These are phyloP conservation scores for Spathaspora girioi DNA, from an alignment of 805 yeast species.

Conservation along the genomic window DNA sequence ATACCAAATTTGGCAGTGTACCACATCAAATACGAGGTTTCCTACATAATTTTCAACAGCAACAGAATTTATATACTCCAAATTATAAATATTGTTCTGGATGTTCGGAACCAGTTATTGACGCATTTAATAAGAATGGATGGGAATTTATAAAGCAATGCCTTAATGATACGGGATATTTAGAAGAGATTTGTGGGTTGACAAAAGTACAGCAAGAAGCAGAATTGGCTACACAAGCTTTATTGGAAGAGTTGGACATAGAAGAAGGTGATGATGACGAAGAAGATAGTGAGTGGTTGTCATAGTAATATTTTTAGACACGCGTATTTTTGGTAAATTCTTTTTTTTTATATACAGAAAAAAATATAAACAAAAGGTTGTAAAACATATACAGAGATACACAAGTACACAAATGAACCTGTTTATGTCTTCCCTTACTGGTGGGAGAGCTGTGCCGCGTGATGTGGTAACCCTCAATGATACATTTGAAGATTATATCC, in stretches of 20 bases:
- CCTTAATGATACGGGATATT: slow-evolving; percentile 57
- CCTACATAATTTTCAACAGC: slow-evolving; percentile 54
- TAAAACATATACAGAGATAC: background rate
- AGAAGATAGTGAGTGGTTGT: slow-evolving; percentile 4
- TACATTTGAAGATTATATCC: background rate
- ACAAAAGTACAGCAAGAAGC: slow-evolving; percentile 68
- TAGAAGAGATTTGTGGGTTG: slow-evolving; percentile 80
- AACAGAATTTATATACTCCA: slow-evolving; percentile 64
- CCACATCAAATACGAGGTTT: slow-evolving; percentile 95
- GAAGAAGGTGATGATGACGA: slow-evolving; percentile 10
- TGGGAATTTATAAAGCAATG: slow-evolving; percentile 84
- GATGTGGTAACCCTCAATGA: background rate
- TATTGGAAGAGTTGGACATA: slow-evolving; percentile 22
- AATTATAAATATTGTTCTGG: slow-evolving; percentile 82
- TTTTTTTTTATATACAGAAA: background rate
- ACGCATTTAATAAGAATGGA: slow-evolving; percentile 47
- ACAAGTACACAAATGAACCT: background rate
- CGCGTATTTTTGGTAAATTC: background rate
- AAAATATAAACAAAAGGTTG: background rate
- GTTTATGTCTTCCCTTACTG: background rate
- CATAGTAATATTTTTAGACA: background rate
- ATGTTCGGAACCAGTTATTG: slow-evolving; percentile 63
- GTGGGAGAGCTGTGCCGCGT: background rate
- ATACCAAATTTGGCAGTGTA: slow-evolving; percentile 54
- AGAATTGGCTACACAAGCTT: slow-evolving; percentile 43